Evolutionary conservation across 2,329 filamentous ascomycete genomes (phyloP).

Genomic region (Talaromyces sp.): DNA sequence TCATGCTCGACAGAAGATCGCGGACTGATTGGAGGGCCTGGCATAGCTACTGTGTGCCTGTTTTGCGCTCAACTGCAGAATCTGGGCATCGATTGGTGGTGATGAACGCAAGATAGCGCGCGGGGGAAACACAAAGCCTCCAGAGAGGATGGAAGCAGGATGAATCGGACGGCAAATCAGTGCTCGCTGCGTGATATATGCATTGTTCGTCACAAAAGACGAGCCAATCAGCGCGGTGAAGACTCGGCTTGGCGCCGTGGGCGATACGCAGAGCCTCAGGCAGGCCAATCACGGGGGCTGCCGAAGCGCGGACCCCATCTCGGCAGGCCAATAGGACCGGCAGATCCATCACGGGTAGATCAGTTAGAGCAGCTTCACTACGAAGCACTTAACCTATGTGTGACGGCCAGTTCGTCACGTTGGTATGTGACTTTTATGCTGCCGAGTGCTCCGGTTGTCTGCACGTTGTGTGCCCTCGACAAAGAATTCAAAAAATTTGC

Average conservation of each 20-base stretch:
- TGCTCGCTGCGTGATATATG: not conserved
- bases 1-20: constrained; percentile 10
- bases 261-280: not conserved
- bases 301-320: not conserved
- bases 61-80: constrained; percentile 8
- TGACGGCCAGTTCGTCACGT: not conserved
- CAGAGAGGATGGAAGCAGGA: not conserved
- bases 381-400: too few species aligned
- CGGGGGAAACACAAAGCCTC: not conserved
- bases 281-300: constrained; percentile 6
- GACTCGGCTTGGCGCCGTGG: not conserved
- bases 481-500: not conserved
- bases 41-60: constrained; percentile 6
- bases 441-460: not conserved
- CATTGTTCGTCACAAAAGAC: constrained; percentile 7
- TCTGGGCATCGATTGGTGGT: constrained; percentile 1
- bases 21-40: constrained; percentile 6
- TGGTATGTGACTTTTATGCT: not conserved
- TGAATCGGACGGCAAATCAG: constrained; percentile 6
- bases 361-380: too few species aligned
- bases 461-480: not conserved
- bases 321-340: not conserved
- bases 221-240: not conserved
- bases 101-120: not conserved
- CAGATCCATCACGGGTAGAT: not conserved